Conservation (phyloP, 2,329 filamentous ascomycete species). For the Furcasterigmium sp. region DNA sequence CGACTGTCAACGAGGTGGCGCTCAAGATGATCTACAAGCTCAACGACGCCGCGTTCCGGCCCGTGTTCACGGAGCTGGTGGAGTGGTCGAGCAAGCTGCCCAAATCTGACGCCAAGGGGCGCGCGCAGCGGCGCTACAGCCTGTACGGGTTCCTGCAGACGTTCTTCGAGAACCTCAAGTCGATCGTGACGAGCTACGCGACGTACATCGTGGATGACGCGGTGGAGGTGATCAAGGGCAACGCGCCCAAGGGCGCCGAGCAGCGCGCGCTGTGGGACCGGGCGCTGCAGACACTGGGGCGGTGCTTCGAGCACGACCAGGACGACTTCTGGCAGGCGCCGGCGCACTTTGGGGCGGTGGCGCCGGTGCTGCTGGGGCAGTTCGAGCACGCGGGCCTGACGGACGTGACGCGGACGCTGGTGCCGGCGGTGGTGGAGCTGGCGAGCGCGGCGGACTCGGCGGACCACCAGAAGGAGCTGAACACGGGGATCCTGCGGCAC, state of each 20-base stretch:
- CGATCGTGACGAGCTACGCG: constrained; percentile 89
- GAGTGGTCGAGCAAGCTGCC: constrained; percentile 68
- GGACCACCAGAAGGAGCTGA: constrained; percentile 88
- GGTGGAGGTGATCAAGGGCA: constrained; percentile 52
- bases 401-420: constrained; percentile 46
- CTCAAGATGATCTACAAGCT: constrained; percentile 95
- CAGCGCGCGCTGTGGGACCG: constrained; percentile 60
- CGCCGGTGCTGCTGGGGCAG: constrained; percentile 64
- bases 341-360: constrained; percentile 73
- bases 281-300: constrained; percentile 65
- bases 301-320: constrained; percentile 82
- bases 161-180: constrained; percentile 85
- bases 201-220: constrained; percentile 77
- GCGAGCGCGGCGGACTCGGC: constrained; percentile 76
- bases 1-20: constrained; percentile 60
- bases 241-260: constrained; percentile 41
- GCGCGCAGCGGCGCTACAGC: constrained; percentile 61
- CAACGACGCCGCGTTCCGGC: constrained; percentile 89
- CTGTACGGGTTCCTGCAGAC: constrained; percentile 75
- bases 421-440: constrained; percentile 74
- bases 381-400: constrained; percentile 43
- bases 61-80: constrained; percentile 80
- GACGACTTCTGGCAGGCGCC: constrained; percentile 96
- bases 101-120: constrained; percentile 55
- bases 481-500: constrained; percentile 69